These are phyloP conservation scores for Blastocladiella emersonii DNA, from an alignment of 371 early-diverging fungal genomes.

Conservation along the genomic window DNA sequence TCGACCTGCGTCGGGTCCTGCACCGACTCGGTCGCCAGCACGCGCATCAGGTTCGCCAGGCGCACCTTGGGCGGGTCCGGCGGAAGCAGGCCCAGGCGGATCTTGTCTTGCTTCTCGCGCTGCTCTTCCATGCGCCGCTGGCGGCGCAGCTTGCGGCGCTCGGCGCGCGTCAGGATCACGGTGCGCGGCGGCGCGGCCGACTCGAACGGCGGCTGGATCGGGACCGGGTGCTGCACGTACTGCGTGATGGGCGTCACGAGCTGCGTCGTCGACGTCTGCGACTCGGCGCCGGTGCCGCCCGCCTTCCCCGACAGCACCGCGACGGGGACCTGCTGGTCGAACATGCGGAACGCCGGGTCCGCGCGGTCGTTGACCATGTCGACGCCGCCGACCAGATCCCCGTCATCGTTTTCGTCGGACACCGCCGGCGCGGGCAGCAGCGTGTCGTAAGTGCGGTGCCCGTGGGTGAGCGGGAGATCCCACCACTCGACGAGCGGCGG, in stretches of 20 bases:
- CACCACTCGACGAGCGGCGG: constrained; percentile 91
- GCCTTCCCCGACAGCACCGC: background rate
- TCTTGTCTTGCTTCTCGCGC: constrained; percentile 88
- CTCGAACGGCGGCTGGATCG: constrained; percentile 68
- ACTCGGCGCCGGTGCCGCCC: no score
- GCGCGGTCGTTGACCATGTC: no score
- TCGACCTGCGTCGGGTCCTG: constrained; percentile 88
- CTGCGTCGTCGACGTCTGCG: constrained; percentile 15
- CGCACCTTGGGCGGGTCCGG: constrained; percentile 86
- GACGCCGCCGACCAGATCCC: background rate
- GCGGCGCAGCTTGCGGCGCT: constrained; percentile 79
- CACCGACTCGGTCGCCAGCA: constrained; percentile 77
- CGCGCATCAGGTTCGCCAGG: constrained; percentile 84
- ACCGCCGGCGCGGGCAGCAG: constrained; percentile 14
- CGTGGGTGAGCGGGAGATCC: constrained; percentile 58
- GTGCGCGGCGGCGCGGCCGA: constrained; percentile 47
- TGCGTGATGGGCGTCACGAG: constrained; percentile 49
- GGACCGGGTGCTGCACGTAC: constrained; percentile 85
- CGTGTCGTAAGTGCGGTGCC: background rate
- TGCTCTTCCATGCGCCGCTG: constrained; percentile 71
- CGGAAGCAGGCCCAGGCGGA: constrained; percentile 79
- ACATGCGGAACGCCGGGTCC: background rate
- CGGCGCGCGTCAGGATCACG: constrained; percentile 81
- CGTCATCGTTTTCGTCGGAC: constrained; percentile 27
- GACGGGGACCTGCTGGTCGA: background rate